Evolutionary conservation across 2,329 filamentous ascomycete genomes (phyloP), one percentile per base, ranked within the genome.

Genomic region (Exophiala aquamarina): DNA sequence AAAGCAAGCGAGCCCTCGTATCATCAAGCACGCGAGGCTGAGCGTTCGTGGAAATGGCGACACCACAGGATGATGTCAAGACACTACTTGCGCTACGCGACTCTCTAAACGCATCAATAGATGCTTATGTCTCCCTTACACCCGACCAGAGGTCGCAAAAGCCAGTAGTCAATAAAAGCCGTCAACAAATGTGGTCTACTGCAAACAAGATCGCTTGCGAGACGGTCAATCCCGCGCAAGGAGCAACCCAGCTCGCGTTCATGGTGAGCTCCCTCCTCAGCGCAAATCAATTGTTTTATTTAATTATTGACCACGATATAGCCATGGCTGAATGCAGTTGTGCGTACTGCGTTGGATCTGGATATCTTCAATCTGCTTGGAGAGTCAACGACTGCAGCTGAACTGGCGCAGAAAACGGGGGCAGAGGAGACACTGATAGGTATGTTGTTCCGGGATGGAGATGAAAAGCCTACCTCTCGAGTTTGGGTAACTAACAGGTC

Each of bases 341-440:
- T 47, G 7, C 44, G 44, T 14, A 47, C 44, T 9, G 44, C 44
- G 3, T 14, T 47, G 20, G 44, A 47, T 18, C 44, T 47, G 3
- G 38, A 47, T 20, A 19, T 47, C 3, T 47, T 47, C 20, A 42
- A 41, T 17, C 37, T 41, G 17, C 31, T 47, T n/a, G 44, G 37
- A 15, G 10, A 29, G 10, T 47, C 38, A 1, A 47, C 38, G 13
- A 66, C 60, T 3, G 64, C 63, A 2, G 39, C 51, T 10, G 57
- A 63, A 41, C 41, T 68, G 9, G 56, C 64, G 2, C 35, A 53
- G 19, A 45, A 49, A 18, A 66, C 62, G 4, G 60, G 59, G 4
- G 64, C 61, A 3, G 63, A 67, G 15, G 49, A 39, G 10, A 60
- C 58, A 1, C 49, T 68, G 20, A 63, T 67, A 21, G 59, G 65